Percentiles rank a stretch among this genome's conserved stretches.
Evolutionary conservation across 2,329 filamentous ascomycete species (phyloP).

Genomic region (Emmonsiellopsis sp.): DNA sequence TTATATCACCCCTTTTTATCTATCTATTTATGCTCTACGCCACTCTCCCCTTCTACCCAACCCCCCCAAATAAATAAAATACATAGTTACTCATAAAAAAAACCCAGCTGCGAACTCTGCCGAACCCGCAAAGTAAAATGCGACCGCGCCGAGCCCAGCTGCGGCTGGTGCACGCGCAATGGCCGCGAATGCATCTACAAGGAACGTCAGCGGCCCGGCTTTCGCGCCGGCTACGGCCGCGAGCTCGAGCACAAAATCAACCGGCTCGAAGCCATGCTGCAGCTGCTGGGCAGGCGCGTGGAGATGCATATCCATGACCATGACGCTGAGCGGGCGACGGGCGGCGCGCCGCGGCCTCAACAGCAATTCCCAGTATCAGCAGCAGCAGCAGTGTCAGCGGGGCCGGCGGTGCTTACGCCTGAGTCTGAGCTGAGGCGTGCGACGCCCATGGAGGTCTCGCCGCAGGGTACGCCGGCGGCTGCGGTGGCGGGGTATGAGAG

Average conservation of each 20-base stretch:
- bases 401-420: neutral
- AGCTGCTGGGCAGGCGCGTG: neutral
- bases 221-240: slow-evolving; percentile 51
- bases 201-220: slow-evolving; percentile 60
- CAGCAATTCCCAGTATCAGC: neutral
- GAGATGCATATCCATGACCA: slow-evolving; percentile 2
- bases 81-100: too few relatives aligned
- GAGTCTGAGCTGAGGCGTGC: neutral
- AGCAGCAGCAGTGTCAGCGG: neutral
- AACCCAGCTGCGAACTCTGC: slow-evolving; percentile 1
- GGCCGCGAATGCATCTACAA: slow-evolving; percentile 58
- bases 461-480: neutral
- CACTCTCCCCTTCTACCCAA: neutral
- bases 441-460: neutral
- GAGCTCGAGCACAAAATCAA: slow-evolving; percentile 50
- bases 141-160: slow-evolving; percentile 48
- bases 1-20: neutral
- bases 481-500: neutral
- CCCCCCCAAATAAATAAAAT: neutral
- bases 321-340: neutral
- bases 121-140: slow-evolving; percentile 1
- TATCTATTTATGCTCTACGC: neutral
- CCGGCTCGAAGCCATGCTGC: slow-evolving; percentile 39
- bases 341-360: neutral
- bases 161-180: slow-evolving; percentile 62